A percentile compares a stretch with the other conserved stretches of the same genome.
These are phyloP conservation scores for Amesomyces nigricolor DNA, from an alignment of 2,329 filamentous ascomycete species.

Conservation along the genomic window DNA sequence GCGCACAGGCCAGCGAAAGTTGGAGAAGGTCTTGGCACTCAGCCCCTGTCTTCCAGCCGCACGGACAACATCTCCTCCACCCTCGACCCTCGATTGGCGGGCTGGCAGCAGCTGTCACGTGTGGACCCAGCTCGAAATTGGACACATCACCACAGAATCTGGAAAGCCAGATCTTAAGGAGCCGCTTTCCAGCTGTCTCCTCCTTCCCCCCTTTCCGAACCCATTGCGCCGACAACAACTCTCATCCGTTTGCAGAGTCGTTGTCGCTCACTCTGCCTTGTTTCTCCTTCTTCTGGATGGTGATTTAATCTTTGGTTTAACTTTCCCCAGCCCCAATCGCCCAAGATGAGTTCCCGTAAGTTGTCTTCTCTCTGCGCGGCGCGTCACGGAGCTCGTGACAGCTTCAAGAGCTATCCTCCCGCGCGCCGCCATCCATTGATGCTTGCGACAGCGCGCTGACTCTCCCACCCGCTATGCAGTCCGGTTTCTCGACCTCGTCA, in stretches of 20 bases:
- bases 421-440: conserved; percentile 9
- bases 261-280: conserved; percentile 29
- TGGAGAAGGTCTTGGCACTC: conserved; percentile 14
- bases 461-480: conserved; percentile 49
- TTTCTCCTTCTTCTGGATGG: conserved; percentile 30
- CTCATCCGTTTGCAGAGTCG: conserved; percentile 26
- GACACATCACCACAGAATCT: conserved; percentile 30
- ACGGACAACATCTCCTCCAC: conserved; percentile 3
- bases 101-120: conserved; percentile 24
- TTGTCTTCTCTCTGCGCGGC: conserved; percentile 20
- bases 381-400: conserved; percentile 9
- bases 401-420: conserved; percentile 2
- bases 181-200: conserved; percentile 33
- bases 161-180: conserved; percentile 28
- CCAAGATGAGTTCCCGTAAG: conserved; percentile 54
- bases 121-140: conserved; percentile 27
- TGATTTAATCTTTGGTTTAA: conserved; percentile 32
- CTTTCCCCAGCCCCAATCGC: conserved; percentile 28
- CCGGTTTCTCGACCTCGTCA: conserved; percentile 98
- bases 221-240: conserved; percentile 27
- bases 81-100: conserved; percentile 2
- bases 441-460: conserved; percentile 21
- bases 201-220: conserved; percentile 47
- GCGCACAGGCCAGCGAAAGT: not conserved
- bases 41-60: not conserved